Percentiles rank a stretch among this genome's conserved stretches.
Conservation (phyloP, 1,139 yeast genomes). For the Yamadazyma spencermartinsiae region DNA sequence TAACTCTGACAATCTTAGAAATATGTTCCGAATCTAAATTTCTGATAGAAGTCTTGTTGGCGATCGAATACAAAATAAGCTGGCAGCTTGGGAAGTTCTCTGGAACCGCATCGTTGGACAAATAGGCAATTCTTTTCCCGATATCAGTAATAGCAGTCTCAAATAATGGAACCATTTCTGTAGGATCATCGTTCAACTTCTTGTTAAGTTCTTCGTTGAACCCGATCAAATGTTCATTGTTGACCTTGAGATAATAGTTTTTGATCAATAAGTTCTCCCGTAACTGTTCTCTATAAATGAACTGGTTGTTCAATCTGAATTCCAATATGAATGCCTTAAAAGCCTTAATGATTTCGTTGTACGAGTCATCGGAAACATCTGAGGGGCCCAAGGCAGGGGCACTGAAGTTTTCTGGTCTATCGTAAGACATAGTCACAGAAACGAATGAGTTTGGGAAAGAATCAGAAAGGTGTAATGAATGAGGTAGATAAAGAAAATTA, state of each 20-base stretch:
- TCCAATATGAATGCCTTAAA: conserved; percentile 83
- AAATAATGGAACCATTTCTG: conserved; percentile 84
- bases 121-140: conserved; percentile 75
- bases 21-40: conserved; percentile 86
- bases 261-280: conserved; percentile 83
- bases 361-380: conserved; percentile 62
- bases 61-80: conserved; percentile 71
- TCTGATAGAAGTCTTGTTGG: conserved; percentile 73
- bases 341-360: conserved; percentile 75
- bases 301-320: conserved; percentile 79
- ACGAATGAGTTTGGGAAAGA: conserved; percentile 3
- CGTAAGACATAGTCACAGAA: conserved; percentile 57
- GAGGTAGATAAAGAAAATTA: conserved; percentile 4
- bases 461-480: no score
- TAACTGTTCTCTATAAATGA: conserved; percentile 87
- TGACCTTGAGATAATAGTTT: conserved; percentile 71
- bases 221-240: conserved; percentile 81
- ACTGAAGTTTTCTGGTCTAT: conserved; percentile 75
- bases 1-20: conserved; percentile 83
- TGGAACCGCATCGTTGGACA: conserved; percentile 57
- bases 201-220: conserved; percentile 89
- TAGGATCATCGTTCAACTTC: conserved; percentile 80
- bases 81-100: conserved; percentile 77
- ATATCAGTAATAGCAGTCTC: conserved; percentile 90
- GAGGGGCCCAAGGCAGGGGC: conserved; percentile 90